Evolutionary conservation across 768 basidiomycete genomes (phyloP).

Genomic region (Russula griseocarnosa): DNA sequence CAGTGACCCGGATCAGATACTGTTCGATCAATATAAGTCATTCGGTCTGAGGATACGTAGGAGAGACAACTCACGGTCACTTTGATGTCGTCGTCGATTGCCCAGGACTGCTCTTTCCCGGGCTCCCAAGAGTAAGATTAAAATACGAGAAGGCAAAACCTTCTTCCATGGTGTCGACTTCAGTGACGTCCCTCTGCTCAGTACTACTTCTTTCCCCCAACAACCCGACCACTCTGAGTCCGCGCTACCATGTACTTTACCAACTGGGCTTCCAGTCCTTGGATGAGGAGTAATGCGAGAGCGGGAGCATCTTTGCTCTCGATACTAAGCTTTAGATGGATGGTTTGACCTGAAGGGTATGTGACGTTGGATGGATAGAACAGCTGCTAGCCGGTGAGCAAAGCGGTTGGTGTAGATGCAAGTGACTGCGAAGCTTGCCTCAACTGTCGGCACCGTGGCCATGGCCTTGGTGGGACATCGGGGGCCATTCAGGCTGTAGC

Average conservation of each 20-base stretch:
- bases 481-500: constrained; percentile 31
- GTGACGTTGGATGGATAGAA: constrained; percentile 38
- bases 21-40: constrained; percentile 21
- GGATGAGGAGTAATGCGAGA: constrained; percentile 38
- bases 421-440: constrained; percentile 30
- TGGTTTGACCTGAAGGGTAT: constrained; percentile 41
- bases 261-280: constrained; percentile 37
- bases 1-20: constrained; percentile 40
- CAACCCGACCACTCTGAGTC: constrained; percentile 30
- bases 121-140: constrained; percentile 39
- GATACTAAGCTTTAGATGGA: constrained; percentile 40
- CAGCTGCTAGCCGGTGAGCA: constrained; percentile 34
- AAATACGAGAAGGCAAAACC: constrained; percentile 37
- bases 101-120: constrained; percentile 40
- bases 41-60: background rate
- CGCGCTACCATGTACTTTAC: constrained; percentile 37
- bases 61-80: constrained; percentile 31
- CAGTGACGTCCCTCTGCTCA: constrained; percentile 30
- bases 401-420: background rate
- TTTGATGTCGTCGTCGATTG: constrained; percentile 34
- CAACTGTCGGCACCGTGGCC: constrained; percentile 28
- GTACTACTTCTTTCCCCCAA: constrained; percentile 32
- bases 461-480: constrained; percentile 3
- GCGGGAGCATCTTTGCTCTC: constrained; percentile 38
- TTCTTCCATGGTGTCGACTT: constrained; percentile 37